These are phyloP conservation scores for Ochetophila trinervis DNA, from an alignment of 306 rosid species.

Conservation along the genomic window DNA sequence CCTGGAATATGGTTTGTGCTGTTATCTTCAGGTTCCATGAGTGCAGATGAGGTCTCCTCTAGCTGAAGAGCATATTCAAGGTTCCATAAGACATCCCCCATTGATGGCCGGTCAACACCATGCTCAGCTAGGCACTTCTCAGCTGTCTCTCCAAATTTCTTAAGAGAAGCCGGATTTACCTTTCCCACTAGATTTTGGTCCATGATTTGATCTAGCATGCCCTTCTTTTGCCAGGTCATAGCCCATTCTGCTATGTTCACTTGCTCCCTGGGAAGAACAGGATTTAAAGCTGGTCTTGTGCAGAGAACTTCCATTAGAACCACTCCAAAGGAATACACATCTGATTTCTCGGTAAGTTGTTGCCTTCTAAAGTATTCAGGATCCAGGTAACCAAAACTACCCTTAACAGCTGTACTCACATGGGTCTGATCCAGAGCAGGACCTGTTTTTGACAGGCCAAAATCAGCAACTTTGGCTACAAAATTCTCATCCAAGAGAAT, in stretches of 20 bases:
- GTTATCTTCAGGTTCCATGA: slow-evolving; percentile 88
- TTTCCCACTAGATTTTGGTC: slow-evolving; percentile 77
- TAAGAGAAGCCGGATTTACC: slow-evolving; percentile 82
- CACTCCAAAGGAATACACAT: slow-evolving; percentile 94
- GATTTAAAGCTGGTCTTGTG: slow-evolving; percentile 95
- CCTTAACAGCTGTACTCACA: slow-evolving; percentile 97
- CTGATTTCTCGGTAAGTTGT: slow-evolving; percentile 97
- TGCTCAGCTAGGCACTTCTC: slow-evolving; percentile 92
- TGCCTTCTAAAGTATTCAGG: slow-evolving; percentile 97
- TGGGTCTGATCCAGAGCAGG: slow-evolving; percentile 97
- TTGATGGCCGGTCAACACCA: slow-evolving; percentile 93
- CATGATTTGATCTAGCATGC: slow-evolving; percentile 94
- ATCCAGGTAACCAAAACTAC: slow-evolving; percentile 96
- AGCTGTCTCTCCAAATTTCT: slow-evolving; percentile 92
- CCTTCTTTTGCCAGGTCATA: slow-evolving; percentile 93
- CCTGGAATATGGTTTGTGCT: slow-evolving; percentile 90
- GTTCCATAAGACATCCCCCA: slow-evolving; percentile 96
- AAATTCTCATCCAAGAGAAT: slow-evolving; percentile 89
- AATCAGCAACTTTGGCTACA: slow-evolving; percentile 96
- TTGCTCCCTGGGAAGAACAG: slow-evolving; percentile 93
- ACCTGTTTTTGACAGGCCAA: slow-evolving; percentile 93
- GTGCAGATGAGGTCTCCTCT: slow-evolving; percentile 74
- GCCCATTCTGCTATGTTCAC: slow-evolving; percentile 99
- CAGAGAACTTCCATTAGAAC: slow-evolving; percentile 96
- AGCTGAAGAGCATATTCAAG: slow-evolving; percentile 96